phyloP scores from a whole-genome alignment of 768 basidiomycete genomes.

The Hemileccinum rubropunctum region DNA sequence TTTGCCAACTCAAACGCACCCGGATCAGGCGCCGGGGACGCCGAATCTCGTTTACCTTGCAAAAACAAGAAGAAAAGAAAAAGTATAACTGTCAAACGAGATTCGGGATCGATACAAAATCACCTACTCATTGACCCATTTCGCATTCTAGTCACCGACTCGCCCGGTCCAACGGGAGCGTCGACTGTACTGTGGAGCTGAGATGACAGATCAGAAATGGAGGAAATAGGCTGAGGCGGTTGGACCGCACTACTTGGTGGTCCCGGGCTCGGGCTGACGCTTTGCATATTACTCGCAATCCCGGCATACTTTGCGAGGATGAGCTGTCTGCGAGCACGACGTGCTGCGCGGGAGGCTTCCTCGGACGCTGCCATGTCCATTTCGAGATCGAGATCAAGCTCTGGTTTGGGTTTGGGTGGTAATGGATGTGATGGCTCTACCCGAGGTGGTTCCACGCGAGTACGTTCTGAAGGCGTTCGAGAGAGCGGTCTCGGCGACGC shows the following conservation, averaged over 20 bases:
- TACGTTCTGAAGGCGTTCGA: constrained; percentile 25
- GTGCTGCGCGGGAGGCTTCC: constrained; percentile 63
- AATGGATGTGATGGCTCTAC: constrained; percentile 17
- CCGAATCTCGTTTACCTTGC: constrained; percentile 49
- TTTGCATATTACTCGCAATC: constrained; percentile 39
- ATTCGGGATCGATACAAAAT: not conserved
- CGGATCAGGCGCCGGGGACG: constrained; percentile 58
- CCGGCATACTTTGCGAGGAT: constrained; percentile 76
- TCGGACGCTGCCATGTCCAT: constrained; percentile 48
- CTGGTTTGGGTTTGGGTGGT: constrained; percentile 26
- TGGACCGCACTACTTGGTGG: constrained; percentile 73
- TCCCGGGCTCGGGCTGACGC: constrained; percentile 55
- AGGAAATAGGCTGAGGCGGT: constrained; percentile 58
- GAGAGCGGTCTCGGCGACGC: constrained; percentile 29
- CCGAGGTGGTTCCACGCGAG: constrained; percentile 10
- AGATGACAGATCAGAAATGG: constrained; percentile 61
- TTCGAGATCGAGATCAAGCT: constrained; percentile 51
- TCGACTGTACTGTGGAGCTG: constrained; percentile 49
- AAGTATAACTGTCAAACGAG: not conserved
- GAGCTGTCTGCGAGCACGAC: constrained; percentile 68
- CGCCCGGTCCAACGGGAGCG: constrained; percentile 27
- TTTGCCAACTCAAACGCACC: constrained; percentile 68
- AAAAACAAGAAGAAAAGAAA: no score
- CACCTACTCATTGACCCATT: constrained; percentile 25
- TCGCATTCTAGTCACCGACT: constrained; percentile 3